These are phyloP conservation scores for Lentinula edodes DNA, from an alignment of 768 basidiomycete genomes.

Conservation along the genomic window DNA sequence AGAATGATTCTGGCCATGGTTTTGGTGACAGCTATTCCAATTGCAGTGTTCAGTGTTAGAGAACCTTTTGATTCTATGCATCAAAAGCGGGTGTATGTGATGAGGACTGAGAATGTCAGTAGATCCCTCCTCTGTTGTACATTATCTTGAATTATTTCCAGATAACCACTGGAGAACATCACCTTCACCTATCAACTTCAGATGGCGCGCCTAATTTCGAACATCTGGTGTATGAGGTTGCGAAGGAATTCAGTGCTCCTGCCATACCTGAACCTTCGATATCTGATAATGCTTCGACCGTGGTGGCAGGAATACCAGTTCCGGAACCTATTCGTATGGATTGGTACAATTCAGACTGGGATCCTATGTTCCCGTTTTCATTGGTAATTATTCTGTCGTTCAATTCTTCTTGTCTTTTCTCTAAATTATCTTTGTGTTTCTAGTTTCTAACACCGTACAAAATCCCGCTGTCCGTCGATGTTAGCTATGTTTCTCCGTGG, in stretches of 20 bases:
- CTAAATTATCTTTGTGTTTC: slow-evolving; percentile 9
- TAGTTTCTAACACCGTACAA: slow-evolving; percentile 86
- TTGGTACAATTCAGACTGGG: slow-evolving; percentile 85
- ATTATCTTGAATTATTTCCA: slow-evolving; percentile 29
- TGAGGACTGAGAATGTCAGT: slow-evolving; percentile 79
- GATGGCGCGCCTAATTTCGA: slow-evolving; percentile 79
- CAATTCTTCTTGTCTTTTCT: not conserved
- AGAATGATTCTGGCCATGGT: slow-evolving; percentile 35
- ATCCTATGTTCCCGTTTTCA: slow-evolving; percentile 77
- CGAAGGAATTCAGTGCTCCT: slow-evolving; percentile 45
- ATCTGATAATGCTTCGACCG: slow-evolving; percentile 15
- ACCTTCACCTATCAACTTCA: slow-evolving; percentile 76
- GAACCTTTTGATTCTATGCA: slow-evolving; percentile 78
- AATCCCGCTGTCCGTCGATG: slow-evolving; percentile 53
- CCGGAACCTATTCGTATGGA: slow-evolving; percentile 55
- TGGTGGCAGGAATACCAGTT: slow-evolving; percentile 8
- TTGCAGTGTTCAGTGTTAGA: slow-evolving; percentile 56
- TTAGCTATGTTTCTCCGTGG: slow-evolving; percentile 49
- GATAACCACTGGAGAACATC: slow-evolving; percentile 62
- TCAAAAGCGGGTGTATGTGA: slow-evolving; percentile 79
- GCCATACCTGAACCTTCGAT: not conserved
- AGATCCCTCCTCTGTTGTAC: not conserved
- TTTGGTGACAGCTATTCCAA: slow-evolving; percentile 39
- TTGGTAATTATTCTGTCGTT: slow-evolving; percentile 38
- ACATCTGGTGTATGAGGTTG: slow-evolving; percentile 55